Evolutionary conservation across 208 protist genomes (phyloP).

Genomic region (Kentomonas sorsogonicus): DNA sequence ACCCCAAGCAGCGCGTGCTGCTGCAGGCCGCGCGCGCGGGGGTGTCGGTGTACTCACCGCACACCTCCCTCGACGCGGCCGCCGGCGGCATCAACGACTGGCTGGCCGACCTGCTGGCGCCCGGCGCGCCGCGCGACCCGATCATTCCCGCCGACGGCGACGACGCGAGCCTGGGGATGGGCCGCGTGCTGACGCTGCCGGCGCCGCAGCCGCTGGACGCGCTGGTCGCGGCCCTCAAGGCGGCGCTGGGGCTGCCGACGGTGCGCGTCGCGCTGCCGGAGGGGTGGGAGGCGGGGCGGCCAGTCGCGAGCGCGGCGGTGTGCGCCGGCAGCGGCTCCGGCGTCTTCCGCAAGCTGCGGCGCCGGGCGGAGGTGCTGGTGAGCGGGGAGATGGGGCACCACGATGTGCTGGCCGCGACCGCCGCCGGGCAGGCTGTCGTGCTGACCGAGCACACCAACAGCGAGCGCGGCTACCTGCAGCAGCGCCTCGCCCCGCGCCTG

Average conservation of each 20-base stretch:
- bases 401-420: conserved; percentile 84
- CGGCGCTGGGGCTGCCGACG: conserved; percentile 40
- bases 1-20: conserved; percentile 69
- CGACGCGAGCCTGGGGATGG: conserved; percentile 36
- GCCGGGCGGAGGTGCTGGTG: conserved; percentile 64
- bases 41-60: conserved; percentile 91
- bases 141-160: conserved; percentile 44
- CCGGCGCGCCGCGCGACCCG: conserved; percentile 12
- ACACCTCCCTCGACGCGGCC: conserved; percentile 85
- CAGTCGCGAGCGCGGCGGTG: conserved; percentile 63
- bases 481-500: conserved; percentile 41
- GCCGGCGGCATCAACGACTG: conserved; percentile 91
- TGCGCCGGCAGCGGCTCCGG: conserved; percentile 83
- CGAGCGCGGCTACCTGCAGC: conserved; percentile 81
- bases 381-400: conserved; percentile 93
- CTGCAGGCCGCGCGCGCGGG: conserved; percentile 56
- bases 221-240: conserved; percentile 60
- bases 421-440: conserved; percentile 73
- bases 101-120: conserved; percentile 65
- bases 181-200: conserved; percentile 51
- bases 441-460: conserved; percentile 92
- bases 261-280: conserved; percentile 71
- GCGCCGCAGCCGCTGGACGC: conserved; percentile 24
- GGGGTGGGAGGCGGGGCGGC: conserved; percentile 25
- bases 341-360: conserved; percentile 53